Evolutionary conservation across 345 rosid genomes (phyloP), one percentile per base, ranked within the genome.

Genomic region (Clausena lansium): DNA sequence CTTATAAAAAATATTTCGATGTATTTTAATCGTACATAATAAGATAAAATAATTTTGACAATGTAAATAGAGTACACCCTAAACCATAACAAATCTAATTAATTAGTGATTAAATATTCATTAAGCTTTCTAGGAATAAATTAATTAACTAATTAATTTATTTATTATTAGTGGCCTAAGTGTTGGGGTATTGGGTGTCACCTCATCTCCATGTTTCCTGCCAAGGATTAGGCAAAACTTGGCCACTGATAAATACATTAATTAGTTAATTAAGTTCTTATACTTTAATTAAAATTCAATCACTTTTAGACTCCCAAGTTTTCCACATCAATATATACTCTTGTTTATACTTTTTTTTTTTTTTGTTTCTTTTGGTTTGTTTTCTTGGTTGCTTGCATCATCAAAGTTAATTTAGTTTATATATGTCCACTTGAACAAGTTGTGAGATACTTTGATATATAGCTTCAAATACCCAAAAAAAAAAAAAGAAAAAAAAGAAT

Each of bases 141-240:
- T 9, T 71, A 82, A 45, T 45, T 45, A 45, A 13, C 50, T 45
- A 45, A 45, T 45, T 45, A 45, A 13, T 45, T 13, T 0, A 45
- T 45, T 45, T 11, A 45, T 45, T 45, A 13, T 14, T 45, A 45
- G 50, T 45, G 50, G 50, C 50, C 17, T 45, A 45, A 45, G 11
- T 45, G 50, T 71, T 79, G 78, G 81, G 76, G 39, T 60, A 61
- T 57, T 66, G 73, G 79, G 86, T 72, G 74, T 72, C 80, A 81
- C 17, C 41, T 58, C 78, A 71, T 50, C 50, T 54, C 78, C 79
- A 72, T 76, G 78, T 66, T 84, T 78, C 82, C 80, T 78, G 78
- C 76, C 67, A 24, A 27, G 82, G 64, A 75, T 69, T 77, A n/a
- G 71, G 79, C 50, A 52, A 67, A 47, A 28, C 62, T 33, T 54